Evolutionary conservation across 306 rosid species (phyloP).

Genomic region (Cucurbita moschata): DNA sequence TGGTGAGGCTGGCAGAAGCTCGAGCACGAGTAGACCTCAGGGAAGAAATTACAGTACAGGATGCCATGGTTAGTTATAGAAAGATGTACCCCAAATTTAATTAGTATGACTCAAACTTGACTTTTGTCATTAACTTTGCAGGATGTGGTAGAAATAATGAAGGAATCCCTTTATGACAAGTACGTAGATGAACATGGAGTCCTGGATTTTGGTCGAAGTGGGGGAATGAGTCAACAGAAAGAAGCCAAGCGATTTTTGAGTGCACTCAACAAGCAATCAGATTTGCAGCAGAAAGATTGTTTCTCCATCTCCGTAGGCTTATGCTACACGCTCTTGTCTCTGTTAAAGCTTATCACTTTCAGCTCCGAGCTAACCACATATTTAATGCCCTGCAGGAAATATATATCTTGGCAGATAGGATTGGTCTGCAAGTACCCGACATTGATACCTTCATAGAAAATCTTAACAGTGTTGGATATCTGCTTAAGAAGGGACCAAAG

Average conservation of each 20-base stretch:
- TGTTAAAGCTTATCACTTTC: background rate
- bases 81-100: slow-evolving; percentile 6
- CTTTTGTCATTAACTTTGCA: slow-evolving; percentile 20
- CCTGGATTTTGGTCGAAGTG: slow-evolving; percentile 90
- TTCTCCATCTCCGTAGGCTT: slow-evolving; percentile 41
- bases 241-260: slow-evolving; percentile 84
- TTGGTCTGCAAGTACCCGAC: slow-evolving; percentile 71
- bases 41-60: slow-evolving; percentile 69
- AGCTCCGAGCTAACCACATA: background rate
- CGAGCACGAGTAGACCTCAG: slow-evolving; percentile 86
- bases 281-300: slow-evolving; percentile 68
- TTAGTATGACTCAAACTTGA: too few relatives aligned
- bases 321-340: slow-evolving; percentile 3
- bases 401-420: slow-evolving; percentile 77
- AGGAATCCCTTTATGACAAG: slow-evolving; percentile 86
- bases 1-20: slow-evolving; percentile 89
- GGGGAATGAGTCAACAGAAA: slow-evolving; percentile 97
- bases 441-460: slow-evolving; percentile 67
- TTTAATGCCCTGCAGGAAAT: slow-evolving; percentile 47
- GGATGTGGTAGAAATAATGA: slow-evolving; percentile 97
- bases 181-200: slow-evolving; percentile 84
- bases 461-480: slow-evolving; percentile 67
- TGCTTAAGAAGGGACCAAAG: slow-evolving; percentile 80
- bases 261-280: slow-evolving; percentile 40
- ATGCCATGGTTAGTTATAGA: slow-evolving; percentile 56